Percentiles rank a stretch among this genome's conserved stretches.
phyloP scores from a whole-genome alignment of 257 asterid genomes.

The Nicotiana attenuata region DNA sequence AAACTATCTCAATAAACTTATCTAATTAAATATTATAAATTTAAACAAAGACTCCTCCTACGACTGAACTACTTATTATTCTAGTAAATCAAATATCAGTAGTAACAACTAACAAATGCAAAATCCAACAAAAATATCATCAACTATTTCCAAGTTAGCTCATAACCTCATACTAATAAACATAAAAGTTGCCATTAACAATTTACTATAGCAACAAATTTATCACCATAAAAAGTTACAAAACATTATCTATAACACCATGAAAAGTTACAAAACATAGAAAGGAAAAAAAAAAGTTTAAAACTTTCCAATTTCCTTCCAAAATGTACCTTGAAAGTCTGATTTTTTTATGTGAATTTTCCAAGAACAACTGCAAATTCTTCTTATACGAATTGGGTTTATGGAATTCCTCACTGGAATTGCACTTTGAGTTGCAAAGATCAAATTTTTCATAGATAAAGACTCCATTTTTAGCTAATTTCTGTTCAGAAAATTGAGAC shows the following conservation, averaged over 20 bases:
- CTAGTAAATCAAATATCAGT: too few species aligned
- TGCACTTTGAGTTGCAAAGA: constrained; percentile 28
- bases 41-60: too few species aligned
- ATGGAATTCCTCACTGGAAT: constrained; percentile 23
- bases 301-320: background rate
- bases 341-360: constrained; percentile 34
- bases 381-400: constrained; percentile 21
- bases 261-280: background rate
- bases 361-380: constrained; percentile 16
- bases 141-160: background rate
- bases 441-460: constrained; percentile 29
- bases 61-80: too few species aligned
- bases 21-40: too few species aligned
- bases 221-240: background rate
- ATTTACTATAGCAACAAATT: background rate
- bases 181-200: background rate
- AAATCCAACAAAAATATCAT: background rate
- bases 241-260: background rate
- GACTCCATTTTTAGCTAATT: constrained; percentile 41
- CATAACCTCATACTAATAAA: background rate
- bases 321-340: constrained; percentile 29
- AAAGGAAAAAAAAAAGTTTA: background rate
- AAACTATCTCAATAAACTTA: too few species aligned
- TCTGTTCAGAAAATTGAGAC: background rate
- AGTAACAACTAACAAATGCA: too few species aligned